phyloP scores from a whole-genome alignment of 345 rosid species.

The Xanthoceras sorbifolium region DNA sequence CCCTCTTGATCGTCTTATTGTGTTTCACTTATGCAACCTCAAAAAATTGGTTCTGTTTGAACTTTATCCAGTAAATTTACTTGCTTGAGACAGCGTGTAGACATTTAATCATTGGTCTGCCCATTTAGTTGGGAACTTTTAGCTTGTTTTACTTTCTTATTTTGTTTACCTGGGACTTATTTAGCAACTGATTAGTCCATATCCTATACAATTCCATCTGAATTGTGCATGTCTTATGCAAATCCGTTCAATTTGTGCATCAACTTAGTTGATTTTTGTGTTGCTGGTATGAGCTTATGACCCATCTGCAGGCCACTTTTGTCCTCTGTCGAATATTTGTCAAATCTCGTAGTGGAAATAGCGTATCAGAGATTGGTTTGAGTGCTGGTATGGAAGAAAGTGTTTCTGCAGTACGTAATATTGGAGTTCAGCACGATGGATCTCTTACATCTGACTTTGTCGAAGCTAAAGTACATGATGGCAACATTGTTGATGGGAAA shows the following conservation, averaged over 20 bases:
- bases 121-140: constrained; percentile 4
- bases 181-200: neutral
- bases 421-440: constrained; percentile 43
- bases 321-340: constrained; percentile 51
- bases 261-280: constrained; percentile 1
- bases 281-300: constrained; percentile 1
- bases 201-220: neutral
- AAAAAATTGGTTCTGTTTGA: neutral
- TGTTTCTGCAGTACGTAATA: constrained; percentile 40
- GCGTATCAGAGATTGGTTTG: constrained; percentile 34
- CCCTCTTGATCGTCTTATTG: neutral
- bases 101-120: neutral
- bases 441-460: constrained; percentile 26
- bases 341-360: constrained; percentile 38
- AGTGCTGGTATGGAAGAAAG: constrained; percentile 44
- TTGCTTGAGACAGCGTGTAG: neutral
- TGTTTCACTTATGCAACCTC: constrained; percentile 1
- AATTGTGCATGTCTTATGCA: neutral
- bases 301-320: constrained; percentile 46
- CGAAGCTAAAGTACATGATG: constrained; percentile 21
- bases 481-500: constrained; percentile 5
- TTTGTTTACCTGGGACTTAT: neutral
- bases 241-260: constrained; percentile 7
- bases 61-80: neutral
- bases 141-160: neutral